Percentiles rank a stretch among this genome's conserved stretches.
phyloP scores from a whole-genome alignment of 192 early-diverging fungal genomes.

The Coemansia sp. region DNA sequence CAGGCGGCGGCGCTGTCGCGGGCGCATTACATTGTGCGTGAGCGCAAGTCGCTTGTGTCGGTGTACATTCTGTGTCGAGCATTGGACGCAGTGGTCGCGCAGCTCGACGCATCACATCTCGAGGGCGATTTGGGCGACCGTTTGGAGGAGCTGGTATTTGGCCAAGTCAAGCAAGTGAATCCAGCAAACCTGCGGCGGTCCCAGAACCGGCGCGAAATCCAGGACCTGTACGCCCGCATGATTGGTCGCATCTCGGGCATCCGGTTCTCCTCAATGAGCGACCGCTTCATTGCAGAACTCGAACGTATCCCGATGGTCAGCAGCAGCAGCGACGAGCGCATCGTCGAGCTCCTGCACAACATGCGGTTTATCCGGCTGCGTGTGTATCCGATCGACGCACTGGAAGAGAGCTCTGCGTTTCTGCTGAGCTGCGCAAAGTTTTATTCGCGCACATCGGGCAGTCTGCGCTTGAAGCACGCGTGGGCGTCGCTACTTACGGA shows the following conservation, averaged over 20 bases:
- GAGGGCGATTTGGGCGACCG: conserved; percentile 80
- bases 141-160: conserved; percentile 92
- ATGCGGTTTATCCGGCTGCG: conserved; percentile 92
- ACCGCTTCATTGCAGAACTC: conserved; percentile 88
- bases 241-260: conserved; percentile 88
- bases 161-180: conserved; percentile 81
- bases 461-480: conserved; percentile 81
- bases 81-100: conserved; percentile 79
- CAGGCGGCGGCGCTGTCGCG: conserved; percentile 40
- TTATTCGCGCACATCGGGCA: conserved; percentile 76
- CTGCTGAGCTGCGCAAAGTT: conserved; percentile 85
- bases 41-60: conserved; percentile 61
- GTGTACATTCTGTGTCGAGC: conserved; percentile 88
- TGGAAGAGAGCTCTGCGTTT: conserved; percentile 96
- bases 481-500: conserved; percentile 90
- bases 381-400: conserved; percentile 87
- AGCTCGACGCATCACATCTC: conserved; percentile 68
- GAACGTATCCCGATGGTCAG: conserved; percentile 66
- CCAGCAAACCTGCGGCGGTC: conserved; percentile 71
- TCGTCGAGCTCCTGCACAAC: conserved; percentile 81
- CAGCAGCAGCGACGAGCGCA: conserved; percentile 69
- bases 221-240: conserved; percentile 89
- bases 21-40: conserved; percentile 44
- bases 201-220: conserved; percentile 80
- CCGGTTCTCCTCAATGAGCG: conserved; percentile 89